Base-by-base conservation (phyloP, 768 basidiomycete species). In the Dioszegia crocea region DNA sequence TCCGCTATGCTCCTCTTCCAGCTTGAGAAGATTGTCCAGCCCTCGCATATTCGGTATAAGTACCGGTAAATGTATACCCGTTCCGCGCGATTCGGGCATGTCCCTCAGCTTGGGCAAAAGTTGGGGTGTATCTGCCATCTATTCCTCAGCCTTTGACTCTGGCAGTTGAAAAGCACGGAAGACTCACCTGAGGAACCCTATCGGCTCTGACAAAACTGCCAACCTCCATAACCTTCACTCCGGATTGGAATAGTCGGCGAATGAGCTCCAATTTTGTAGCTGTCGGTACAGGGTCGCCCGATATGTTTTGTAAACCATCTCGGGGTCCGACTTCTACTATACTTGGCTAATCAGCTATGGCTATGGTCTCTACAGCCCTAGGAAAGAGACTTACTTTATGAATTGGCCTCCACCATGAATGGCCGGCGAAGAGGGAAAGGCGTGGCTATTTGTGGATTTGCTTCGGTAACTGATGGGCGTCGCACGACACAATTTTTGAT, bases 121-220 rank as follows among this genome's bases (percentile, higher is more conserved):
- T 40, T 88, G 84, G 1, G 85, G 80, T 0, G 91, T 92, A 21
- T 89, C 89, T 16, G 85, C 88, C 90, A 94, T 91, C 89, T 94
- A 62, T 33, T 6, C 6, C 33, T 33, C 33, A 33, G 33, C 33
- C 33, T 14, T 33, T 6, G 6, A 33, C 8, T 33, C 17, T 53
- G 33, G 53, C 30, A 45, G 44, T 11, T 9, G 29, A 24, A 41
- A 8, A 26, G 11, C 24, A 29, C 24, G 47, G n/a, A 44, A 33
- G 24, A 69, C 76, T 58, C 61, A 85, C 91, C 83, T 93, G 91
- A 0, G 91, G 91, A 24, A 93, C 88, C 88, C 90, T 90, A 77
- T 91, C 91, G 0, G 88, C 88, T 75, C 89, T 89, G 58, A 93
- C 91, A 71, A 94, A 91, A 73, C 89, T 90, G 6, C 91, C 91